Conservation (phyloP, 805 yeast species). For the Osmozyma mogii region DNA sequence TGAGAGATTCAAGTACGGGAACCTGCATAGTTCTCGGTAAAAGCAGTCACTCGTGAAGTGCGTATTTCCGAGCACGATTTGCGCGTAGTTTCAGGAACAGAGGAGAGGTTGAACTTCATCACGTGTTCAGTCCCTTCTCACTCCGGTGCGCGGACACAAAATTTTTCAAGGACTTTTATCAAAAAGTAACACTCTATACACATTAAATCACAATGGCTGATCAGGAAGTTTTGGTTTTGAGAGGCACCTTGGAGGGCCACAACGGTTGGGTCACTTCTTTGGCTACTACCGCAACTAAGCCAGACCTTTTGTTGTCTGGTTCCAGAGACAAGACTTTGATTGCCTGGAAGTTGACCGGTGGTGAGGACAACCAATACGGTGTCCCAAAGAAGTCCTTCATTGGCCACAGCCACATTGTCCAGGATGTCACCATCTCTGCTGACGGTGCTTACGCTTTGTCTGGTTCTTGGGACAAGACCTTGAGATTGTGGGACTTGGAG, state of each 20-base stretch:
- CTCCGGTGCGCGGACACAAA: constrained; percentile 15
- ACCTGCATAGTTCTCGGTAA: constrained; percentile 12
- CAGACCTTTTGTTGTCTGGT: constrained; percentile 95
- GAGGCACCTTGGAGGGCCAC: constrained; percentile 97
- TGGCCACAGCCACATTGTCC: constrained; percentile 99
- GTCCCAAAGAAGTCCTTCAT: constrained; percentile 93
- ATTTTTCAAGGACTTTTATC: constrained; percentile 4
- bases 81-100: too few relatives aligned
- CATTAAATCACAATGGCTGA: constrained; percentile 47
- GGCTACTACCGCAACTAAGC: constrained; percentile 97
- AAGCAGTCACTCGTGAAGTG: constrained; percentile 30
- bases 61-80: constrained; percentile 32
- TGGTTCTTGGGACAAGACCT: constrained; percentile 99
- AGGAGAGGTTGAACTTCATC: too few relatives aligned
- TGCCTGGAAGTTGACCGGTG: constrained; percentile 95
- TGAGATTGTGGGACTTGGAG: constrained; percentile 96
- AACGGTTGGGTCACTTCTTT: constrained; percentile 92
- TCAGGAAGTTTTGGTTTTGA: constrained; percentile 96
- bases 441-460: constrained; percentile 98
- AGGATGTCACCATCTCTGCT: constrained; percentile 94
- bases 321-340: constrained; percentile 98
- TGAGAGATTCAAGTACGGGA: too few relatives aligned
- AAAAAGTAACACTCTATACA: constrained; percentile 6
- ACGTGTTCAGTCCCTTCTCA: constrained; percentile 2
- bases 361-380: constrained; percentile 90